phyloP scores from a whole-genome alignment of 2,329 filamentous ascomycete genomes.

The Rosellinia necatrix region DNA sequence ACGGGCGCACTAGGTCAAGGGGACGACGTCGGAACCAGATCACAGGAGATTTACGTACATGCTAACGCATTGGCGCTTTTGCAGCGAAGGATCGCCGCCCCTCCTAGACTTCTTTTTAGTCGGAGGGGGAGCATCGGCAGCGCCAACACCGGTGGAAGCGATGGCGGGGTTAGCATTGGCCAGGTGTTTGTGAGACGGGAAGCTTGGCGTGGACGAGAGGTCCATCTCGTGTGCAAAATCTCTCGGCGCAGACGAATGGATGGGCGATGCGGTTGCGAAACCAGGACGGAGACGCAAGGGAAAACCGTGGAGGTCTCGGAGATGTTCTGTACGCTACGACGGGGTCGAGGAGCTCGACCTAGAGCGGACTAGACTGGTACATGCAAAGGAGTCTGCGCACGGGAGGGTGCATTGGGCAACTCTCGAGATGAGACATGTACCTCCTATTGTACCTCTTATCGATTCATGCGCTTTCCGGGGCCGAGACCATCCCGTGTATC shows the following conservation, averaged over 20 bases:
- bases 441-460: too few species aligned
- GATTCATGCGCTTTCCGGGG: too few species aligned
- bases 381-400: not conserved
- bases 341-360: not conserved
- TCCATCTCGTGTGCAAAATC: slow-evolving; percentile 31
- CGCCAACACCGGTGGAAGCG: too few species aligned
- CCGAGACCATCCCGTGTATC: too few species aligned
- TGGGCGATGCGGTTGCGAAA: slow-evolving; percentile 2
- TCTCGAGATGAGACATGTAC: too few species aligned
- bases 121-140: slow-evolving; percentile 26
- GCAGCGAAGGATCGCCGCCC: slow-evolving; percentile 50
- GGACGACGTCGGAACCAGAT: not conserved
- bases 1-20: not conserved
- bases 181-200: slow-evolving; percentile 28
- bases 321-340: slow-evolving; percentile 9
- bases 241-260: not conserved
- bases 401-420: not conserved
- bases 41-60: slow-evolving; percentile 48
- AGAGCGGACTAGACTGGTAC: too few species aligned
- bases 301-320: slow-evolving; percentile 7
- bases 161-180: slow-evolving; percentile 25
- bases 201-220: slow-evolving; percentile 30
- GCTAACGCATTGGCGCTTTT: slow-evolving; percentile 79
- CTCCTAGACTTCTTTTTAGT: slow-evolving; percentile 58
- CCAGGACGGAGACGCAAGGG: slow-evolving; percentile 16